These are phyloP conservation scores for Panaeolus cyanescens DNA, from an alignment of 768 basidiomycete genomes.

Conservation along the genomic window DNA sequence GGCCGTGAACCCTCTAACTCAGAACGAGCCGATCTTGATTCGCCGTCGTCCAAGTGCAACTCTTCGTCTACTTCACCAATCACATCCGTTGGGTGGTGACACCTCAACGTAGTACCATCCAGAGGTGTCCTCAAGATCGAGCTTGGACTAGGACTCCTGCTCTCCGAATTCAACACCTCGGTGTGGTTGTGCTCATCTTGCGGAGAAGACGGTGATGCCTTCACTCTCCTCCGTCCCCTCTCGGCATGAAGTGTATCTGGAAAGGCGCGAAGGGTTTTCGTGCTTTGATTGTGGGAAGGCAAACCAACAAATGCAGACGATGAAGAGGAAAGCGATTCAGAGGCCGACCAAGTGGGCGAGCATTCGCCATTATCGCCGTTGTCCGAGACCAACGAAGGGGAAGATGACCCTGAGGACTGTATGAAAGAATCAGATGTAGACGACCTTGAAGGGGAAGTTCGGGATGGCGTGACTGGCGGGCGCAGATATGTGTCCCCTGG, in stretches of 20 bases:
- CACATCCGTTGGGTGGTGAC: constrained; percentile 11
- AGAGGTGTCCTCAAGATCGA: constrained; percentile 47
- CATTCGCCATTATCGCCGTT: background rate
- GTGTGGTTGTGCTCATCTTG: background rate
- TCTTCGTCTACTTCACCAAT: constrained; percentile 26
- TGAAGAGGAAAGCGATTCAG: background rate
- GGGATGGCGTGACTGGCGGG: background rate
- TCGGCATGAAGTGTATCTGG: background rate
- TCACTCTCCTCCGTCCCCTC: background rate
- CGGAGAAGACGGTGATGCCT: background rate
- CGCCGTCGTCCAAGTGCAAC: constrained; percentile 19
- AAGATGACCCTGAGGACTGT: background rate
- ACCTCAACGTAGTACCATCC: constrained; percentile 24
- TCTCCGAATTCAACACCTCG: background rate
- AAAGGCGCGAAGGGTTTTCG: background rate
- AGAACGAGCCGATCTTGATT: background rate
- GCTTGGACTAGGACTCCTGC: constrained; percentile 50
- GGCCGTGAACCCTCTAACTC: background rate
- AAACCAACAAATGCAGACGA: background rate
- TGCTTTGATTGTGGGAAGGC: background rate
- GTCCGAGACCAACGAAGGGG: background rate
- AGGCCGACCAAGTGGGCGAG: background rate
- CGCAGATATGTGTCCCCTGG: background rate
- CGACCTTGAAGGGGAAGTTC: constrained; percentile 7
- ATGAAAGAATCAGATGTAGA: background rate